These are phyloP conservation scores for Boletus sp. DNA, from an alignment of 768 basidiomycete species.

Conservation along the genomic window DNA sequence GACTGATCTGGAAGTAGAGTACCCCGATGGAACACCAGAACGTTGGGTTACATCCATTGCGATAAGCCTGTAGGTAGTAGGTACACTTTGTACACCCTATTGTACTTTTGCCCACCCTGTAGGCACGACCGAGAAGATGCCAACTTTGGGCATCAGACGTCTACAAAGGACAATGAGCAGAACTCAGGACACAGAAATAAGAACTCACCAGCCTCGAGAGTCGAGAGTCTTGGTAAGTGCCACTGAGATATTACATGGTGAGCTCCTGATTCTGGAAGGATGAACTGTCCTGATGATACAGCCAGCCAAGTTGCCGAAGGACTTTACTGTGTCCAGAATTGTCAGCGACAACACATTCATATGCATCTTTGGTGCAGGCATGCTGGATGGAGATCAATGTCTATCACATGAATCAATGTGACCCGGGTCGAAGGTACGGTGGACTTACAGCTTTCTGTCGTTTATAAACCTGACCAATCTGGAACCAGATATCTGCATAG, in stretches of 20 bases:
- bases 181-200: not conserved
- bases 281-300: slow-evolving; percentile 94
- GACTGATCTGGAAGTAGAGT: slow-evolving; percentile 99
- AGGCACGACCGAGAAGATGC: slow-evolving; percentile 97
- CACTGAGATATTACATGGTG: slow-evolving; percentile 88
- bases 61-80: slow-evolving; percentile 99
- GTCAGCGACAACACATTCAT: slow-evolving; percentile 95
- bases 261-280: slow-evolving; percentile 95
- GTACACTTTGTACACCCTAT: slow-evolving; percentile 98
- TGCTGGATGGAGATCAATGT: slow-evolving; percentile 50
- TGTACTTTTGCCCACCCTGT: slow-evolving; percentile 98
- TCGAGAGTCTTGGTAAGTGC: too few species aligned
- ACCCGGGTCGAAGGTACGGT: not conserved
- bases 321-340: slow-evolving; percentile 96
- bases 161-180: slow-evolving; percentile 39
- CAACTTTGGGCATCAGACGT: slow-evolving; percentile 98
- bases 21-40: slow-evolving; percentile 99
- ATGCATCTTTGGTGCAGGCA: slow-evolving; percentile 87
- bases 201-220: slow-evolving; percentile 86
- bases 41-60: slow-evolving; percentile 97
- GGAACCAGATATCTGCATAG: slow-evolving; percentile 99
- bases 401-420: slow-evolving; percentile 11
- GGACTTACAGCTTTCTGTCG: slow-evolving; percentile 88
- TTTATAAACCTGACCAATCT: slow-evolving; percentile 98
- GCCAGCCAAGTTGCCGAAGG: slow-evolving; percentile 95